Percentiles rank a stretch among this genome's conserved stretches.
phyloP scores from a whole-genome alignment of 768 basidiomycete species.

The Boletus vermiculosoides region DNA sequence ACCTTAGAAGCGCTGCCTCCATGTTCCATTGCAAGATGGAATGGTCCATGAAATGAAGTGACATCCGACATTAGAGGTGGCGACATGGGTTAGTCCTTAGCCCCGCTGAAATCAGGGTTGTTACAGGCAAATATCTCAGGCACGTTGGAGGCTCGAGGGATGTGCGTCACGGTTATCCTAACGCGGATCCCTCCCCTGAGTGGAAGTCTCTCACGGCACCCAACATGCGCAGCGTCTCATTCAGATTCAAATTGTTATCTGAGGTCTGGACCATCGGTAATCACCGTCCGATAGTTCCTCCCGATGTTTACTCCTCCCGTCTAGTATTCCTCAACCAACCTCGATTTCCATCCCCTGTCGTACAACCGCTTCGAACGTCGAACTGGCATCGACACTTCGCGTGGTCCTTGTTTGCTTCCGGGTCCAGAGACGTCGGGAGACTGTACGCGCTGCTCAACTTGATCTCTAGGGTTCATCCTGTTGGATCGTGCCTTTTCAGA shows the following conservation, averaged over 20 bases:
- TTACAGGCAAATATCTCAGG: neutral
- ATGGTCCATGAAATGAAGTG: neutral
- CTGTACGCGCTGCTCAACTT: neutral
- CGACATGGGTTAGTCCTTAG: neutral
- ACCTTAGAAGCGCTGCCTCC: neutral
- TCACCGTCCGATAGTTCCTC: neutral
- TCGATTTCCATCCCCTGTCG: conserved; percentile 10
- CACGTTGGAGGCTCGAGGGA: conserved; percentile 10
- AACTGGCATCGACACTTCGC: neutral
- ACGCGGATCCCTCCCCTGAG: neutral
- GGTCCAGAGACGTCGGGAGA: too few relatives aligned
- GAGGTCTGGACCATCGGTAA: neutral
- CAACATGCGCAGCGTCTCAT: neutral
- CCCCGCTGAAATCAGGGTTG: neutral
- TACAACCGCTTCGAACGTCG: conserved; percentile 3
- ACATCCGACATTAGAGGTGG: neutral
- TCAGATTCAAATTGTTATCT: neutral
- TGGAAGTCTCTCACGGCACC: neutral
- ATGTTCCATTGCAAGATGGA: conserved; percentile 2
- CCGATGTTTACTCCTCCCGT: neutral
- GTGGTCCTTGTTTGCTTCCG: neutral
- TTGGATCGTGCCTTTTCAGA: neutral
- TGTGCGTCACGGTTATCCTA: neutral
- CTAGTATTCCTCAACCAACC: conserved; percentile 9
- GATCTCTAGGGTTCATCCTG: neutral